A percentile compares a stretch with the other conserved stretches of the same genome.
Conservation (phyloP, 495 filamentous ascomycete genomes). For the Lasiosphaeria hispida region DNA sequence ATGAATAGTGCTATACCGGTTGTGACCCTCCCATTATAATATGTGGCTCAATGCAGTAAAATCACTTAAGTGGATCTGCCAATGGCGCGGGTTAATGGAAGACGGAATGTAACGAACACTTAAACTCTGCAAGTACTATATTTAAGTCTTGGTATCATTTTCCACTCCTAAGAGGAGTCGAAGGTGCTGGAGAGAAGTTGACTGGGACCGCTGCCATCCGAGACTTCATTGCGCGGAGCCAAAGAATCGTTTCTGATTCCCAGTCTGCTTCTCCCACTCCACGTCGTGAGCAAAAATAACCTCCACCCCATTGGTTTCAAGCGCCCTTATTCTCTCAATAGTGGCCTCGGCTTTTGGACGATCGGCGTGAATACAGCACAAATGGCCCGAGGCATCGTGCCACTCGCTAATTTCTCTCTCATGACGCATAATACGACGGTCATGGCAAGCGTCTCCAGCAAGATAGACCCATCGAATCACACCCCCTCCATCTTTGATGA, state of each 20-base stretch:
- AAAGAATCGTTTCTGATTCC: conserved; percentile 37
- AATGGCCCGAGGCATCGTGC: conserved; percentile 30
- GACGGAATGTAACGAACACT: neutral
- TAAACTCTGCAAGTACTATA: neutral
- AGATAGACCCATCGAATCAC: conserved; percentile 36
- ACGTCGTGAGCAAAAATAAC: conserved; percentile 45
- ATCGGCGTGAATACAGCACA: conserved; percentile 42
- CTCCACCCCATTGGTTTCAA: conserved; percentile 39
- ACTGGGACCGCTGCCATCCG: too few relatives aligned
- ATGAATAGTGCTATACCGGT: too few relatives aligned
- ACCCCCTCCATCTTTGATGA: conserved; percentile 1
- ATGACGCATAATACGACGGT: conserved; percentile 37
- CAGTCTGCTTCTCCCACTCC: conserved; percentile 37
- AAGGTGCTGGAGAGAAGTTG: too few relatives aligned
- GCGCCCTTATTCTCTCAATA: conserved; percentile 26
- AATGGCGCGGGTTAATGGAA: too few relatives aligned
- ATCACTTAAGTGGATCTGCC: too few relatives aligned
- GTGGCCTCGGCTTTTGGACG: conserved; percentile 33
- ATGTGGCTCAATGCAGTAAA: too few relatives aligned
- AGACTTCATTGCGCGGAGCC: neutral
- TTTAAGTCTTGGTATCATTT: neutral
- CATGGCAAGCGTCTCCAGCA: conserved; percentile 45
- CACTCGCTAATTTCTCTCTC: conserved; percentile 42
- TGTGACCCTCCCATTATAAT: too few relatives aligned
- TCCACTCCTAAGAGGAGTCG: too few relatives aligned